These are phyloP conservation scores for Paxillus involutus DNA, from an alignment of 768 basidiomycete species.

Conservation along the genomic window DNA sequence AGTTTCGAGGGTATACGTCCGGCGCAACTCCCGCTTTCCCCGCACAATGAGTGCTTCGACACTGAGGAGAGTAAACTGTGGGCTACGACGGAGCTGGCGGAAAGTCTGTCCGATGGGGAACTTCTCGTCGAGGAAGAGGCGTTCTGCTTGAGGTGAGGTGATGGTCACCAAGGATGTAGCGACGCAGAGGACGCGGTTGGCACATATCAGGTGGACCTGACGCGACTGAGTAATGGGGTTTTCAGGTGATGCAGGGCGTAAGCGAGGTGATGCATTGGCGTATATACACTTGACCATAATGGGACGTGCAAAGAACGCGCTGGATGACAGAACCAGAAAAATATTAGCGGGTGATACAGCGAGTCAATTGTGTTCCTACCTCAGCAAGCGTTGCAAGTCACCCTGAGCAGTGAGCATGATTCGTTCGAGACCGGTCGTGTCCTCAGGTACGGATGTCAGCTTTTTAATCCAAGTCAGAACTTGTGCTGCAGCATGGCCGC, in stretches of 20 bases:
- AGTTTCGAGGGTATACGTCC: constrained; percentile 54
- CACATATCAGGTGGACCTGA: constrained; percentile 64
- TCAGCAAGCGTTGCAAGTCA: constrained; percentile 66
- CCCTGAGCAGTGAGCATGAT: constrained; percentile 70
- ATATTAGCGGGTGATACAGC: not conserved
- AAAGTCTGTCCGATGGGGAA: constrained; percentile 73
- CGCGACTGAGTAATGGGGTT: constrained; percentile 60
- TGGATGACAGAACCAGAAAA: constrained; percentile 22
- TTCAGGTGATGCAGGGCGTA: constrained; percentile 40
- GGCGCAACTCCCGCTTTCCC: constrained; percentile 26
- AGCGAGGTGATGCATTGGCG: constrained; percentile 42
- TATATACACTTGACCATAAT: constrained; percentile 60
- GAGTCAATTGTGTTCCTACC: constrained; percentile 38
- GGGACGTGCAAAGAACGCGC: constrained; percentile 64
- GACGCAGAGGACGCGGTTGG: constrained; percentile 52
- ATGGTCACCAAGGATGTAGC: constrained; percentile 69
- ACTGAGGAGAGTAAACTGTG: constrained; percentile 57
- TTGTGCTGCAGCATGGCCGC: not conserved
- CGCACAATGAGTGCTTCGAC: constrained; percentile 38
- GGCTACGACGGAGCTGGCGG: constrained; percentile 48
- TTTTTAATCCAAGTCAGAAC: constrained; percentile 12
- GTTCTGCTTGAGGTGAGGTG: constrained; percentile 53
- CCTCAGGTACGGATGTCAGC: constrained; percentile 22
- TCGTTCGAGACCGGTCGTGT: constrained; percentile 58
- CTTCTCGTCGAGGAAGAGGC: constrained; percentile 64